A percentile compares a stretch with the other conserved stretches of the same genome.
phyloP scores from a whole-genome alignment of 768 basidiomycete genomes.

The Hericium rajendrae region DNA sequence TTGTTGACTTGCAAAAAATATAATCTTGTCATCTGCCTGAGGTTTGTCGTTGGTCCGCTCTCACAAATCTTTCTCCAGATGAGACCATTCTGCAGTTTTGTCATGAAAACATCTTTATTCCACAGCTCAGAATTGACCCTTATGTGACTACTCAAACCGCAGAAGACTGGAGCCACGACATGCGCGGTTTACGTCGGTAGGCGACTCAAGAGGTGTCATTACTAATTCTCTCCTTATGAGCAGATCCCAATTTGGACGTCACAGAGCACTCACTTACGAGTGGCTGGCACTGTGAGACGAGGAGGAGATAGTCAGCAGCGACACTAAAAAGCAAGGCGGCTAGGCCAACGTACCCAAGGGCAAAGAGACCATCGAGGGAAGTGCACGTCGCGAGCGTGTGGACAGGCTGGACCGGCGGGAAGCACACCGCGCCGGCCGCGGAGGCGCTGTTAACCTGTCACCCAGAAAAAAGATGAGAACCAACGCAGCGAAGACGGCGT shows the following conservation, averaged over 20 bases:
- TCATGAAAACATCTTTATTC: not conserved
- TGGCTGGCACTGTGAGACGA: not conserved
- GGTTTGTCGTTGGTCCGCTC: not conserved
- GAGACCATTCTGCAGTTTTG: not conserved
- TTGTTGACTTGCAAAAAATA: not conserved
- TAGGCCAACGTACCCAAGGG: not conserved
- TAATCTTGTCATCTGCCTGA: not conserved
- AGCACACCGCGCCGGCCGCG: not conserved
- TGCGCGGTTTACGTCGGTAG: not conserved
- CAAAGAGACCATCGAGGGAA: not conserved
- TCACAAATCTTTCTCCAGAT: not conserved
- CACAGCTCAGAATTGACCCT: not conserved
- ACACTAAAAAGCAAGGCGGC: no score
- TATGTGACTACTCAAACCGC: not conserved
- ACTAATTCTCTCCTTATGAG: not conserved
- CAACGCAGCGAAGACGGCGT: not conserved
- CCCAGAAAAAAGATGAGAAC: not conserved
- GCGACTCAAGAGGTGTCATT: not conserved
- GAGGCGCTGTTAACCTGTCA: not conserved
- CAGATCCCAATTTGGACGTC: not conserved
- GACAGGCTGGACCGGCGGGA: constrained; percentile 2
- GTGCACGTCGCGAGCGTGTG: not conserved
- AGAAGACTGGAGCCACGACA: no score
- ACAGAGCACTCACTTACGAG: not conserved
- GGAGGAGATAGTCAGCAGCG: not conserved